A percentile compares a stretch with the other conserved stretches of the same genome.
These are phyloP conservation scores for Suillus cothurnatus DNA, from an alignment of 768 basidiomycete genomes.

Conservation along the genomic window DNA sequence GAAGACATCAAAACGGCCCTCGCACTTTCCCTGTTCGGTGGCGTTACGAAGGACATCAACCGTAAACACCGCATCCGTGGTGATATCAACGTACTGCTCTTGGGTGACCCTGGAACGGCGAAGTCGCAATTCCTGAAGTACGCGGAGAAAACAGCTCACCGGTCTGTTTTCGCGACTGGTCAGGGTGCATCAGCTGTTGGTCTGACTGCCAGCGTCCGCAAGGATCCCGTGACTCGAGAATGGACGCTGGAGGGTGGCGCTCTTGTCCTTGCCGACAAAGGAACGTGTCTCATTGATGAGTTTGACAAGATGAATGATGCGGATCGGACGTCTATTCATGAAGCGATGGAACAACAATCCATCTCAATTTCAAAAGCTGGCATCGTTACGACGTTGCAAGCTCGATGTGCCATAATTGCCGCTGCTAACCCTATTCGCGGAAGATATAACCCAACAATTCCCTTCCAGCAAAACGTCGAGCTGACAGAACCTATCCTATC, in stretches of 20 bases:
- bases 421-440: constrained; percentile 98
- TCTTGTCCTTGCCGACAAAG: constrained; percentile 97
- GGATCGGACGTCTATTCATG: constrained; percentile 97
- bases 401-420: constrained; percentile 95
- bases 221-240: constrained; percentile 95
- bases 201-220: constrained; percentile 98
- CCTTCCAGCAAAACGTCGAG: constrained; percentile 98
- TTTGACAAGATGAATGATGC: constrained; percentile 99
- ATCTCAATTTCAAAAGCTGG: constrained; percentile 99
- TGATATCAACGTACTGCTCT: constrained; percentile 94
- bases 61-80: constrained; percentile 95
- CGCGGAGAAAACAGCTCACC: constrained; percentile 96
- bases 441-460: constrained; percentile 97
- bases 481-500: constrained; percentile 97
- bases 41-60: constrained; percentile 94
- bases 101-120: constrained; percentile 98
- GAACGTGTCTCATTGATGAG: constrained; percentile 96
- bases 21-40: constrained; percentile 93
- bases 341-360: constrained; percentile 99
- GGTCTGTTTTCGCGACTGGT: constrained; percentile 97
- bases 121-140: constrained; percentile 99
- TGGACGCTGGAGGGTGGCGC: constrained; percentile 99
- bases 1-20: constrained; percentile 99
- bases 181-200: constrained; percentile 98
- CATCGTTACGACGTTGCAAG: constrained; percentile 97